Evolutionary conservation across 495 filamentous ascomycete genomes (phyloP).

Genomic region (Aspergillus cristatus): DNA sequence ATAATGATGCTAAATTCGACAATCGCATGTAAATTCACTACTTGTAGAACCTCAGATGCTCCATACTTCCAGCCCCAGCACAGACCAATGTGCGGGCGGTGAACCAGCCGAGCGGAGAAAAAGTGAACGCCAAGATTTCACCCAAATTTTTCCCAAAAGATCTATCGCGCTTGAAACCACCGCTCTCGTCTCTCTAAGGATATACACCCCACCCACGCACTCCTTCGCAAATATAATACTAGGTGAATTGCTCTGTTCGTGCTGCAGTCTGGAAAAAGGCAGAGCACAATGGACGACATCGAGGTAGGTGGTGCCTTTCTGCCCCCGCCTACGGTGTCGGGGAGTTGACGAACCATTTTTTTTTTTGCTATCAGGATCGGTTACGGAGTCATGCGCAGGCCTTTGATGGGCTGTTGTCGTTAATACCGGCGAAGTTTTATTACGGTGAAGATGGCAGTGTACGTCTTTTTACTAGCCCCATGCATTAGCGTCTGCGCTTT

Average conservation of each 20-base stretch:
- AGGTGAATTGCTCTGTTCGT: too few relatives aligned
- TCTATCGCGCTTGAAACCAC: too few relatives aligned
- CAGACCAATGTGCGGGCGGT: too few relatives aligned
- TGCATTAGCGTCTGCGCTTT: conserved; percentile 6
- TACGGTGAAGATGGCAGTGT: conserved; percentile 81
- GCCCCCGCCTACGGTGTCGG: conserved; percentile 3
- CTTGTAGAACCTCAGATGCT: too few relatives aligned
- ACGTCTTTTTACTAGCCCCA: conserved; percentile 42
- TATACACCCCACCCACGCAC: too few relatives aligned
- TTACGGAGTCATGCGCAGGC: conserved; percentile 75
- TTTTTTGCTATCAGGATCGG: conserved; percentile 52
- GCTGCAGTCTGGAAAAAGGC: not conserved
- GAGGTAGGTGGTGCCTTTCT: conserved; percentile 27
- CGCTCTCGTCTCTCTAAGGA: too few relatives aligned
- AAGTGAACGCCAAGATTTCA: conserved; percentile 30
- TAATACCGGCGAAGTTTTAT: conserved; percentile 90
- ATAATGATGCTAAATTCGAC: too few relatives aligned
- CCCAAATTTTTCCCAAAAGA: conserved; percentile 31
- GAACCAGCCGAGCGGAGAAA: conserved; percentile 29
- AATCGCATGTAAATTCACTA: too few relatives aligned
- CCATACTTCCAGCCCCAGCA: too few relatives aligned
- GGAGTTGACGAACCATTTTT: conserved; percentile 17
- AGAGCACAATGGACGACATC: conserved; percentile 34
- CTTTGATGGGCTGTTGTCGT: conserved; percentile 82
- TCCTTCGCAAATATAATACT: too few relatives aligned